Evolutionary conservation across 164 flowering plant species (phyloP), one percentile per base, ranked within the genome.

Genomic region (Malania oleifera): DNA sequence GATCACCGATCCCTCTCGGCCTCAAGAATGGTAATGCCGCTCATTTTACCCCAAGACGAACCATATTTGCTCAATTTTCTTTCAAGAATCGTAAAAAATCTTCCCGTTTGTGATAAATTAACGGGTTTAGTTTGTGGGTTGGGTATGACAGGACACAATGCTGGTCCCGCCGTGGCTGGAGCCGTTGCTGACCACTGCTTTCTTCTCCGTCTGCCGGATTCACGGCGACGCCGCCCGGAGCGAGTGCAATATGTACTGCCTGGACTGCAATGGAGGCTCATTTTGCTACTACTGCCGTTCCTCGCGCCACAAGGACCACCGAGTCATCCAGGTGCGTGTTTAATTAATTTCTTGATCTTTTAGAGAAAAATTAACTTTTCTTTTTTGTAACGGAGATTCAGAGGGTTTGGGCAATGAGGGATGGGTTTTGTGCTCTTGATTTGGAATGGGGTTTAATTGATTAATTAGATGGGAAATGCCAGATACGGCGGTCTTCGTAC

Each of bases 401-500:
- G n/a, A n/a, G n/a, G n/a, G n/a, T n/a, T n/a, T n/a, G n/a, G n/a
- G n/a, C n/a, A n/a, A n/a, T n/a, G n/a, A n/a, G n/a, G n/a, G n/a
- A n/a, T n/a, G n/a, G n/a, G 48, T 44, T 44, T 26, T 24, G 25
- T 1, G 13, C 20, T 10, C 18, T 29, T 49, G n/a, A 45, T 44
- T n/a, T 46, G 28, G 18, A 14, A 0, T 6, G 7, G 17, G 37
- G 24, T 14, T 56, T 38, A 43, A 38, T 43, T 43, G 20, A 23
- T n/a, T 27, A 52, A 26, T 31, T 43, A 6, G n/a, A n/a, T n/a
- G 40, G 34, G 50, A 49, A 25, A 52, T 54, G 39, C 12, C 67
- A 92, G 98, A 92, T 92, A 75, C 70, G 98, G 75, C 58, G 98
- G 67, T 92, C 98, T 5, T 92, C 98, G 17, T 92, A 92, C 59